Conservation (phyloP, 1,284 basidiomycete species). For the Bondarzewia mesenterica region DNA sequence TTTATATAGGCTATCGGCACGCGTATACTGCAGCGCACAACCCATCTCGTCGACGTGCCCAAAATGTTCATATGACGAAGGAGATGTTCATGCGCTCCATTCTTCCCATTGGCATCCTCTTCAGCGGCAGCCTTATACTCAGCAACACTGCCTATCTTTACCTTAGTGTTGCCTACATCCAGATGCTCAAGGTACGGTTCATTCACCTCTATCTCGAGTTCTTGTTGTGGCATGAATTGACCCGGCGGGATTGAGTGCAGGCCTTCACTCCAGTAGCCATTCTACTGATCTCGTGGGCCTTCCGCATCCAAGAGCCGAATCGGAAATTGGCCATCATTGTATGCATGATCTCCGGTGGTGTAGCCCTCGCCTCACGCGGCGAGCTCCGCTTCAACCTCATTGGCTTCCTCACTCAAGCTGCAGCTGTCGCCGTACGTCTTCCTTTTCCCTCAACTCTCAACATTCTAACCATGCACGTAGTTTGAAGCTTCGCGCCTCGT, state of each 20-base stretch:
- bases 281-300: conserved; percentile 88
- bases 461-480: conserved; percentile 24
- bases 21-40: conserved; percentile 82
- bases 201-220: neutral
- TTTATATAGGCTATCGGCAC: conserved; percentile 83
- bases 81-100: conserved; percentile 84
- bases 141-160: conserved; percentile 94
- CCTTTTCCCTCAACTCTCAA: neutral
- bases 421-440: conserved; percentile 63
- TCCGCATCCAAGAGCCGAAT: conserved; percentile 85
- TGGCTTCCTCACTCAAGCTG: conserved; percentile 82
- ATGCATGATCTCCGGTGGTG: conserved; percentile 87
- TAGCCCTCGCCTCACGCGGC: conserved; percentile 83
- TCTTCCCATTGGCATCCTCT: conserved; percentile 88
- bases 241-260: too few species aligned
- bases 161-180: conserved; percentile 89
- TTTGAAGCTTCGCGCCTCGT: conserved; percentile 90
- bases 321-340: conserved; percentile 78
- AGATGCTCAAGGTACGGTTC: conserved; percentile 85
- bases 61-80: conserved; percentile 81
- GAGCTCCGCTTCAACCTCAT: conserved; percentile 81
- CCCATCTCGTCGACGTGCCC: conserved; percentile 80
- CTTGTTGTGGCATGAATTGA: neutral
- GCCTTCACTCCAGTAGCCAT: conserved; percentile 97
- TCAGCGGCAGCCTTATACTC: conserved; percentile 87